These are phyloP conservation scores for Penicillium sp. DNA, from an alignment of 2,329 filamentous ascomycete species.

Conservation along the genomic window DNA sequence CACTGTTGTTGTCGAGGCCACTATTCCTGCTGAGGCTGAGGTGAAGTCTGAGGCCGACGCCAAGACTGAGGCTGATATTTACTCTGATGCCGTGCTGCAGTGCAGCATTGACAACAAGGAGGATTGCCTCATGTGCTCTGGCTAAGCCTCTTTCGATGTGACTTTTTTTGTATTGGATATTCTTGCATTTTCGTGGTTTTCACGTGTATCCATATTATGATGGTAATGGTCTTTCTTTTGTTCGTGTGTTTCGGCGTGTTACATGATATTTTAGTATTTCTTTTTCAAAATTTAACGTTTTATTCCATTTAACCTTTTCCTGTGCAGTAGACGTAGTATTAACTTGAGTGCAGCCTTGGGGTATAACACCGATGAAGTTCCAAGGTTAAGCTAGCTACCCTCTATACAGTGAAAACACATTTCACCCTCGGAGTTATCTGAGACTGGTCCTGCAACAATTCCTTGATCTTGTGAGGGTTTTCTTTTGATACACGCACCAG, in stretches of 20 bases:
- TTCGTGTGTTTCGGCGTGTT: slow-evolving; percentile 15
- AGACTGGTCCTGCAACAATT: too few relatives aligned
- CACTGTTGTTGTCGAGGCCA: slow-evolving; percentile 59
- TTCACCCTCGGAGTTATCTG: too few relatives aligned
- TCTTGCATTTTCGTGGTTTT: slow-evolving; percentile 8
- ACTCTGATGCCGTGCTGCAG: slow-evolving; percentile 84
- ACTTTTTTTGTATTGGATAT: slow-evolving; percentile 20
- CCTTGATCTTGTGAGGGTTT: too few relatives aligned
- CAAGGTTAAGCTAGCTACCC: too few relatives aligned
- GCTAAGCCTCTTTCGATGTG: slow-evolving; percentile 53
- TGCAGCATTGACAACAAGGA: slow-evolving; percentile 99
- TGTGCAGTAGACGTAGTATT: too few relatives aligned
- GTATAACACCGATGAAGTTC: too few relatives aligned
- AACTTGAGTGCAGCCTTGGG: too few relatives aligned
- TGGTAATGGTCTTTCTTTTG: slow-evolving; percentile 31
- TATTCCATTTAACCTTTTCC: background rate
- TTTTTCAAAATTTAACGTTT: slow-evolving; percentile 7
- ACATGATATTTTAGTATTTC: slow-evolving; percentile 14
- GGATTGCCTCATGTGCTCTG: slow-evolving; percentile 95
- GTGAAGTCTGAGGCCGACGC: slow-evolving; percentile 60
- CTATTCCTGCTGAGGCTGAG: slow-evolving; percentile 64
- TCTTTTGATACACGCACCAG: too few relatives aligned
- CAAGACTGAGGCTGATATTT: slow-evolving; percentile 82
- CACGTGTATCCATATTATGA: slow-evolving; percentile 35
- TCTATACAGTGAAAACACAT: too few relatives aligned